Evolutionary conservation across 352 stramenopile genomes (phyloP), one percentile per base, ranked within the genome.

Genomic region (Phytopythium delawarense): DNA sequence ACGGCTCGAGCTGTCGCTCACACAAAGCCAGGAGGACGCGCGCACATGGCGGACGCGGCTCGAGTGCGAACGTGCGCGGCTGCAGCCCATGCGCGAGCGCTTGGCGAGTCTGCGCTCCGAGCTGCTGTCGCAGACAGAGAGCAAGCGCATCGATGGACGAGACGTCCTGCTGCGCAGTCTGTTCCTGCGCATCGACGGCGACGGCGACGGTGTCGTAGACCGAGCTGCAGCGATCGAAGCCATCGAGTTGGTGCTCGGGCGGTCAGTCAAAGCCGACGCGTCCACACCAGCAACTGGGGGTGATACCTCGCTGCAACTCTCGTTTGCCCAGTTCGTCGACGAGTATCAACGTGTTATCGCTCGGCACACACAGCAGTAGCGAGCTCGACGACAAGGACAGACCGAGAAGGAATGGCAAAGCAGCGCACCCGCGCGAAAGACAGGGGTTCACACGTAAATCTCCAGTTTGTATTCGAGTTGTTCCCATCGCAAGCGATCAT

Each of bases 51-150:
- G 66, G 30, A 70, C 87, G 4, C 66, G 59, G 18, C 71, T 74
- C 20, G 77, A 87, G 32, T 82, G 76, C 13, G 75, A 88, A 56
- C 74, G 76, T 28, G 79, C 79, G 7, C 66, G 71, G 11, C 50
- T 87, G 13, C 39, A 61, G 7, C 81, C 79, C 2, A 30, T 91
- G 46, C 61, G 75, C 20, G 55, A 63, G 0, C 79, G 81, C 9
- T 51, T 81, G 7, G 46, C 37, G 12, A 56, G 62, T 66, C 61
- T 78, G 0, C 71, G 71, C 15, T 40, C 57, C 25, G 67, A 78
- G n/a, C 30, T 78, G 32, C 34, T 46, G 46, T 4, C 25, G 16
- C 45, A 50, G 13, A 67, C 35, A 6, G n/a, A n/a, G 2, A 32
- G 16, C 18, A 56, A 56, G 30, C 18, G 42, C 25, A 5, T 4